Evolutionary conservation across 805 yeast genomes (phyloP), one percentile per base, ranked within the genome.

Genomic region (Ogataea salicorniae): DNA sequence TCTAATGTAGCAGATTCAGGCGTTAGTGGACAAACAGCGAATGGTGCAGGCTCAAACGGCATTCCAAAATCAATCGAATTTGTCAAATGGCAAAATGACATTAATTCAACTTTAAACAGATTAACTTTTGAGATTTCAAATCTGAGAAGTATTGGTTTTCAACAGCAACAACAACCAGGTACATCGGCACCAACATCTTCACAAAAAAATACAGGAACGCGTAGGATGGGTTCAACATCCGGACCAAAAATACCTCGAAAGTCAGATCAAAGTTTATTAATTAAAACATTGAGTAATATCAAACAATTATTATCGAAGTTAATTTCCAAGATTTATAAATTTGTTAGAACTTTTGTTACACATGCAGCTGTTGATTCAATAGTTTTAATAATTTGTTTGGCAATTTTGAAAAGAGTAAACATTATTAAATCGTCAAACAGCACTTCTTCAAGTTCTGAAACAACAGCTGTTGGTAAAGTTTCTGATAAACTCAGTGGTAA

Each of bases 71-170:
- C 50, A 42, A 16, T 57, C 6, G 81, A 76, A 37, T 73, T 77
- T 50, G 65, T 71, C 38, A 69, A 66, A 41, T 78, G 83, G 83
- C 82, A 77, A 57, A 70, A 69, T 33, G 82, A 77, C 46, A 74
- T 78, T 42, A 78, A 77, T 50, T 54, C 69, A 42, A 66, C 79
- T 7, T 63, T 79, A 45, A 69, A 67, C 49, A 70, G 72, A 56
- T 68, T 79, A 37, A 67, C 75, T 16, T 61, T 68, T 45, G 82
- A 78, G 43, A 50, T 67, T 16, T 53, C 62, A 6, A 57, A 51
- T 35, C 37, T 60, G 46, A 49, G 49, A 38, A 49, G 41, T 13
- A 36, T 53, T 15, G 54, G 57, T 17, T 46, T 46, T n/a, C 55
- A 49, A 14, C 50, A 49, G n/a, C 50, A 46, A 33, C 49, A 51